phyloP scores from a whole-genome alignment of 345 rosid species.

The Euphorbia lathyris region DNA sequence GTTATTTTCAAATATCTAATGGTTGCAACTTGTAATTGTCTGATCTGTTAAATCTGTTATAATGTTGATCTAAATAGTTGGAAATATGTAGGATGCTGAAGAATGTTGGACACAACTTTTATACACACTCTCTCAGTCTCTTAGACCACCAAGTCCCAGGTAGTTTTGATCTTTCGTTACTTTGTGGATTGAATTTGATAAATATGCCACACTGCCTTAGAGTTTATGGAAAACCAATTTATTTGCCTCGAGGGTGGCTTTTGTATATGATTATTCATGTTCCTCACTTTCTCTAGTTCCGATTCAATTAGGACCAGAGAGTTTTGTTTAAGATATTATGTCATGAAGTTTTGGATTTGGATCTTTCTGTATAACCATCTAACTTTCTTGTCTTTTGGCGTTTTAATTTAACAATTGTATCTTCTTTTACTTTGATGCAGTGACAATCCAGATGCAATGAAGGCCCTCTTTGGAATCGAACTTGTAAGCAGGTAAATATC shows the following conservation, averaged over 20 bases:
- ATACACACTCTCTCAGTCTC: constrained; percentile 88
- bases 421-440: constrained; percentile 34
- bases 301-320: neutral
- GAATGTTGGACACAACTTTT: constrained; percentile 98
- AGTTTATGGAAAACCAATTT: neutral
- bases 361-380: neutral
- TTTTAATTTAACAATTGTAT: neutral
- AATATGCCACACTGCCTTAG: neutral
- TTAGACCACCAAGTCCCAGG: constrained; percentile 58
- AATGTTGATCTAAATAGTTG: constrained; percentile 12
- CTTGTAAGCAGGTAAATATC: constrained; percentile 73
- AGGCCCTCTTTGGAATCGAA: constrained; percentile 77
- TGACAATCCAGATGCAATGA: constrained; percentile 62
- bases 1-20: constrained; percentile 26
- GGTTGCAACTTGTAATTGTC: neutral
- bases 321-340: neutral
- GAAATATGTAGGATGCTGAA: constrained; percentile 75
- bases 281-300: neutral
- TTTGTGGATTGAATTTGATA: constrained; percentile 11
- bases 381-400: neutral
- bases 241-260: neutral
- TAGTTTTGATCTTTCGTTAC: constrained; percentile 18
- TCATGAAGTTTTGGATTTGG: neutral
- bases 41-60: constrained; percentile 3
- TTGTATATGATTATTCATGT: neutral